phyloP scores from a whole-genome alignment of 192 early-diverging fungal genomes.

The Dissophora globulifera region DNA sequence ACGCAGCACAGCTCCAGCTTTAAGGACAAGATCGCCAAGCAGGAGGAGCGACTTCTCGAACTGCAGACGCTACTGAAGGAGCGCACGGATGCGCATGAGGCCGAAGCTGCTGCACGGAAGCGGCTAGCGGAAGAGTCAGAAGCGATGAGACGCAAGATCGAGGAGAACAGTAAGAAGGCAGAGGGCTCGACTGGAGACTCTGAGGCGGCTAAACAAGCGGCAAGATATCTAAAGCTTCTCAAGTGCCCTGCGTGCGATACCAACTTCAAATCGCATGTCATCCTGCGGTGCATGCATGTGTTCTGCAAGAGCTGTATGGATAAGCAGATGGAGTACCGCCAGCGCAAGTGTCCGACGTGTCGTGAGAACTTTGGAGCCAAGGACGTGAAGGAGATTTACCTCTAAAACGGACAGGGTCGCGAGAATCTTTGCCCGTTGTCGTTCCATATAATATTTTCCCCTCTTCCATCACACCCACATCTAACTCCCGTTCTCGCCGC shows the following conservation, averaged over 20 bases:
- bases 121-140: slow-evolving; percentile 70
- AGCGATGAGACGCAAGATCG: slow-evolving; percentile 67
- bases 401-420: too few species aligned
- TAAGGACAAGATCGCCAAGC: slow-evolving; percentile 69
- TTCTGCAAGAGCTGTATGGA: slow-evolving; percentile 97
- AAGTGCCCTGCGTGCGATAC: slow-evolving; percentile 91
- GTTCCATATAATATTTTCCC: too few species aligned
- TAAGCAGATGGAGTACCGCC: slow-evolving; percentile 83
- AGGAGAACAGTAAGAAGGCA: slow-evolving; percentile 69
- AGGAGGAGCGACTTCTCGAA: slow-evolving; percentile 68
- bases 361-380: slow-evolving; percentile 84
- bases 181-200: slow-evolving; percentile 46
- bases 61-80: slow-evolving; percentile 70
- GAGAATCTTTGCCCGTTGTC: too few species aligned
- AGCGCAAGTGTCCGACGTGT: slow-evolving; percentile 95
- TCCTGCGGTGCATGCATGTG: slow-evolving; percentile 93
- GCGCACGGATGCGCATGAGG: slow-evolving; percentile 67
- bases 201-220: slow-evolving; percentile 39
- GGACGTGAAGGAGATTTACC: slow-evolving; percentile 84
- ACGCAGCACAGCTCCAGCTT: slow-evolving; percentile 68
- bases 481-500: too few species aligned
- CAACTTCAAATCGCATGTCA: slow-evolving; percentile 85
- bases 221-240: slow-evolving; percentile 74
- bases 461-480: too few species aligned
- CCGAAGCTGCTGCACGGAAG: slow-evolving; percentile 66